Evolutionary conservation across 805 yeast species (phyloP), one percentile per base, ranked within the genome.

Genomic region (Tetrapisispora nanseiensis): DNA sequence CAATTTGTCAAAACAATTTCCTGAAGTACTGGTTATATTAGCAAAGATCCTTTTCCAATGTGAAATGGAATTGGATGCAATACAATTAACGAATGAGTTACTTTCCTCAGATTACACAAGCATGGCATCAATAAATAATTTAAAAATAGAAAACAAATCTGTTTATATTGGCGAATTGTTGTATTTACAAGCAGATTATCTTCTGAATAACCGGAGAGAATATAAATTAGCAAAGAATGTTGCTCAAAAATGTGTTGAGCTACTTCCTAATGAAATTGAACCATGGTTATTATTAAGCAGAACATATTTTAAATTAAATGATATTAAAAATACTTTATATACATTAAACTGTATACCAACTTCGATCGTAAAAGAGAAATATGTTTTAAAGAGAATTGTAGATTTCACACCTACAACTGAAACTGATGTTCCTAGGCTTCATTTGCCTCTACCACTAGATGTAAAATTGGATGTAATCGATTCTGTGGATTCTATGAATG

Each of bases 261-360:
- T 78, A 1, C 69, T 80, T 1, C 92, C 92, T 1, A 78, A 85
- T 2, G 82, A 77, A 48, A 82, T 81, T 59, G 72, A 69, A 49
- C 74, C 85, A 1, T 82, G 92, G 92, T 70, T 80, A 2, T 63
- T 73, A 41, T 61, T 82, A 44, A 82, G 80, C 6, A 69, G 70
- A 51, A 71, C 74, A 1, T 81, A 82, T 57, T 74, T 82, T 32
- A 70, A 71, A 31, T 56, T 74, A 40, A 76, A 76, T 20, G 78
- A 80, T 56, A 74, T 75, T 55, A 86, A 81, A 55, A 72, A 79
- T 49, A 82, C 89, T 2, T 66, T 82, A 40, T 62, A 81, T 43
- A 75, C 86, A 1, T 67, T 82, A 48, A 82, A 82, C 52, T 76
- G 87, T 22, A 80, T 86, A 54, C 90, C 90, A 20, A 80, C 82